Evolutionary conservation across 352 stramenopile genomes (phyloP).

Genomic region (Phytopythium chamaehyphon): DNA sequence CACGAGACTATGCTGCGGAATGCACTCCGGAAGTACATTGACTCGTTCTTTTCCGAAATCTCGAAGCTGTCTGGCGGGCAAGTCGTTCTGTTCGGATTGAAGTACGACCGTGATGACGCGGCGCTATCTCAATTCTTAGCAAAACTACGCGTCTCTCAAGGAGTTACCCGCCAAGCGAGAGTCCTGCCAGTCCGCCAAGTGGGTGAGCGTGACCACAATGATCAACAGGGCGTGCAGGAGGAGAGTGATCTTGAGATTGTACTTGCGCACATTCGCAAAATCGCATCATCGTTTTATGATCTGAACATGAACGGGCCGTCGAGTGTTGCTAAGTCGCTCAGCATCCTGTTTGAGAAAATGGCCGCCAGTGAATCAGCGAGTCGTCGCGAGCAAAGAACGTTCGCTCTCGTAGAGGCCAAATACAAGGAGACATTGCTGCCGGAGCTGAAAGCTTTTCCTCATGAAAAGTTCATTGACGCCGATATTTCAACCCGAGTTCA

Average conservation of each 20-base stretch:
- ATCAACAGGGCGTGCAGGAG: not conserved
- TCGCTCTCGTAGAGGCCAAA: slow-evolving; percentile 20
- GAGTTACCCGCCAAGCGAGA: not conserved
- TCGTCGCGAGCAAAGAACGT: slow-evolving; percentile 21
- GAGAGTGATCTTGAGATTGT: slow-evolving; percentile 37
- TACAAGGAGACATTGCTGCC: slow-evolving; percentile 33
- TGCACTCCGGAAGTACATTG: slow-evolving; percentile 41
- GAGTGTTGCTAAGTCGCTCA: slow-evolving; percentile 28
- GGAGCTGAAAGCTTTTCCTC: slow-evolving; percentile 20
- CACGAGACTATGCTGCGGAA: slow-evolving; percentile 31
- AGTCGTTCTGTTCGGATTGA: slow-evolving; percentile 35
- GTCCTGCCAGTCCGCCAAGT: not conserved
- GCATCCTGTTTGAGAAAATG: slow-evolving; percentile 30
- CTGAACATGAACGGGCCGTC: slow-evolving; percentile 44
- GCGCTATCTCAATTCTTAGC: slow-evolving; percentile 49
- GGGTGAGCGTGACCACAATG: not conserved
- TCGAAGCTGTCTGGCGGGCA: slow-evolving; percentile 20
- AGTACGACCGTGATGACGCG: slow-evolving; percentile 50
- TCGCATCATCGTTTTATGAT: slow-evolving; percentile 46
- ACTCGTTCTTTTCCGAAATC: slow-evolving; percentile 32
- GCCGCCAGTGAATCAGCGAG: slow-evolving; percentile 1
- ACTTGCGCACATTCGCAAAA: slow-evolving; percentile 35
- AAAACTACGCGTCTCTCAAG: slow-evolving; percentile 24
- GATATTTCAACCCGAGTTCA: slow-evolving; percentile 57
- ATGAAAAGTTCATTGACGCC: slow-evolving; percentile 17